phyloP scores from a whole-genome alignment of 2,329 filamentous ascomycete species.

The Beauveria sp. region DNA sequence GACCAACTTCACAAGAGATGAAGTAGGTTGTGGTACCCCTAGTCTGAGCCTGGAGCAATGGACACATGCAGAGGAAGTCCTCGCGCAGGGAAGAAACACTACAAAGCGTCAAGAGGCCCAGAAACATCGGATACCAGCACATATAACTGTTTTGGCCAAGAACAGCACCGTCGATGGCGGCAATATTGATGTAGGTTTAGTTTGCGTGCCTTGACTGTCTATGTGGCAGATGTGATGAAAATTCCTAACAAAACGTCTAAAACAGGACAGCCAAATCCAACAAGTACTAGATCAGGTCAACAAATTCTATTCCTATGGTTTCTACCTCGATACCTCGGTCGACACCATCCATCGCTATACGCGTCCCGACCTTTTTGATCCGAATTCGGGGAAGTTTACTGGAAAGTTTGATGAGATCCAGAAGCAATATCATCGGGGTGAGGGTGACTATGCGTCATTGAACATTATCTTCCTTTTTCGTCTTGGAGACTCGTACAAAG shows the following conservation, averaged over 20 bases:
- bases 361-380: neutral
- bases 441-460: neutral
- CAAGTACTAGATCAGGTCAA: neutral
- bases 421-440: neutral
- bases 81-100: neutral
- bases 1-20: neutral
- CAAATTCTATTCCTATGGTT: neutral
- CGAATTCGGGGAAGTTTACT: neutral
- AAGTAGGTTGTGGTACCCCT: neutral
- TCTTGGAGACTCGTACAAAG: neutral
- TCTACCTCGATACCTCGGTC: neutral
- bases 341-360: neutral
- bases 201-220: neutral
- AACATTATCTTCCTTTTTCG: neutral
- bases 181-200: neutral
- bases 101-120: neutral
- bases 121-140: neutral
- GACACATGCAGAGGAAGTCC: neutral
- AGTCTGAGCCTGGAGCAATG: neutral
- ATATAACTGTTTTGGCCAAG: neutral
- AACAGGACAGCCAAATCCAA: neutral
- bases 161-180: neutral
- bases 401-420: fast-evolving
- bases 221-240: neutral
- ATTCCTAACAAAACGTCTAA: neutral